A percentile compares a stretch with the other conserved stretches of the same genome.
Evolutionary conservation across 768 basidiomycete species (phyloP).

Genomic region (Hirschioporus abietinus): DNA sequence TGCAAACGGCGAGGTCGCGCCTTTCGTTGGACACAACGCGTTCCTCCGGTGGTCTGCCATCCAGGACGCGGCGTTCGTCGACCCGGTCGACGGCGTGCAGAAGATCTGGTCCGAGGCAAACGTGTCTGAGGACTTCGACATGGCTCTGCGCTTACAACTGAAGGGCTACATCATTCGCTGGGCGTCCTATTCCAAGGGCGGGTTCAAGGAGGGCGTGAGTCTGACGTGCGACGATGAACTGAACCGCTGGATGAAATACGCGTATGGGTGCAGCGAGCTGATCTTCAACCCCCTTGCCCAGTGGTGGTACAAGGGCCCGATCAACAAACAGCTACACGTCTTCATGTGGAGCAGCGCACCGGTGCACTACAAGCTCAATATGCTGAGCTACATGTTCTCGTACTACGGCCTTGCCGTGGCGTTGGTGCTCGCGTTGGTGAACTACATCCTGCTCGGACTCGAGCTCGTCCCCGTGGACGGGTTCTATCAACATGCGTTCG

Average conservation of each 20-base stretch:
- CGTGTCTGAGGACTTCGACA: constrained; percentile 81
- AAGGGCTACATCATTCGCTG: constrained; percentile 74
- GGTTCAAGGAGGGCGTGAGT: constrained; percentile 89
- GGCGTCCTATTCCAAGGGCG: constrained; percentile 82
- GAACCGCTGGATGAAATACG: constrained; percentile 89
- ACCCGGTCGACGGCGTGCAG: constrained; percentile 53
- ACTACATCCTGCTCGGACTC: constrained; percentile 66
- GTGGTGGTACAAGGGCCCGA: constrained; percentile 78
- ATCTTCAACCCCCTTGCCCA: constrained; percentile 78
- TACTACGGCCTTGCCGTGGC: constrained; percentile 62
- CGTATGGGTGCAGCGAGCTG: constrained; percentile 74
- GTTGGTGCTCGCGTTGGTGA: constrained; percentile 55
- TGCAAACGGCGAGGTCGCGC: constrained; percentile 77
- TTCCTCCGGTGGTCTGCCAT: constrained; percentile 88
- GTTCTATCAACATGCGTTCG: constrained; percentile 66
- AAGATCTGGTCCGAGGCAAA: constrained; percentile 84
- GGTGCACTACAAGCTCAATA: constrained; percentile 77
- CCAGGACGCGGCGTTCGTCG: constrained; percentile 78
- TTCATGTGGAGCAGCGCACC: constrained; percentile 77
- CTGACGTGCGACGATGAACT: constrained; percentile 87
- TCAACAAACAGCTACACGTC: constrained; percentile 71
- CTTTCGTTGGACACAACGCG: constrained; percentile 85
- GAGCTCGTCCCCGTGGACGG: constrained; percentile 53
- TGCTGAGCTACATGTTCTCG: constrained; percentile 60
- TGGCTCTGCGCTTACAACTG: constrained; percentile 63